phyloP scores from a whole-genome alignment of 1,139 yeast species.

The Kurtzmaniella quercitrusa region DNA sequence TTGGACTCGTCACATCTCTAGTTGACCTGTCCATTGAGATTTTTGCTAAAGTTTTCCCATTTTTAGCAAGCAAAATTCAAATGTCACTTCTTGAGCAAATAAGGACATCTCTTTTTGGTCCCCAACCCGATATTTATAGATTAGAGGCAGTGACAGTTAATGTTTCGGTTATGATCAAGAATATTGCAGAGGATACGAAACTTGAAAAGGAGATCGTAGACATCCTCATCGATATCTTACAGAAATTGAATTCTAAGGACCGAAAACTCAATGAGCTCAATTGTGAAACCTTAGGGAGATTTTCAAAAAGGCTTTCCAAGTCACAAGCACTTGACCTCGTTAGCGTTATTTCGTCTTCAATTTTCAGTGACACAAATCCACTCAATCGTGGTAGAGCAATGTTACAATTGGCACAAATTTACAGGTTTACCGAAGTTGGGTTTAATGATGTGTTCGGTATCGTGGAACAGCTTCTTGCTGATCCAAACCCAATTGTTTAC shows the following conservation, averaged over 20 bases:
- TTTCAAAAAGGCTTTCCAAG: slow-evolving; percentile 21
- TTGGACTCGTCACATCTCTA: slow-evolving; percentile 47
- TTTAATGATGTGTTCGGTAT: slow-evolving; percentile 50
- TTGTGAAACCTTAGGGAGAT: slow-evolving; percentile 64
- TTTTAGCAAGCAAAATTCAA: slow-evolving; percentile 76
- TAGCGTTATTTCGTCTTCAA: slow-evolving; percentile 23
- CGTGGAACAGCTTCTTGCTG: slow-evolving; percentile 57
- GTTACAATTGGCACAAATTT: slow-evolving; percentile 57
- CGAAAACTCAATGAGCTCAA: slow-evolving; percentile 45
- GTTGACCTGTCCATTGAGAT: slow-evolving; percentile 77
- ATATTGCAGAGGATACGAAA: neutral
- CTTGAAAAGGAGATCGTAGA: slow-evolving; percentile 46
- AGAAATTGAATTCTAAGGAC: slow-evolving; percentile 40
- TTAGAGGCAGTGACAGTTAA: slow-evolving; percentile 57
- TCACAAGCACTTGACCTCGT: slow-evolving; percentile 54
- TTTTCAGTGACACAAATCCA: slow-evolving; percentile 42
- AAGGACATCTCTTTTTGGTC: slow-evolving; percentile 39
- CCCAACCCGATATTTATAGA: slow-evolving; percentile 29
- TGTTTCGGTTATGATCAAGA: slow-evolving; percentile 52
- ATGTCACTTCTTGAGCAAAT: slow-evolving; percentile 80
- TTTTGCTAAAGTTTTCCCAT: slow-evolving; percentile 68
- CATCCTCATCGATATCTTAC: slow-evolving; percentile 56
- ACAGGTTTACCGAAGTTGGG: slow-evolving; percentile 34
- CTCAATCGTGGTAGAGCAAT: slow-evolving; percentile 62
- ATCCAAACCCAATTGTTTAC: slow-evolving; percentile 84